These are phyloP conservation scores for Coemansia umbellata DNA, from an alignment of 192 early-diverging fungal genomes.

Conservation along the genomic window DNA sequence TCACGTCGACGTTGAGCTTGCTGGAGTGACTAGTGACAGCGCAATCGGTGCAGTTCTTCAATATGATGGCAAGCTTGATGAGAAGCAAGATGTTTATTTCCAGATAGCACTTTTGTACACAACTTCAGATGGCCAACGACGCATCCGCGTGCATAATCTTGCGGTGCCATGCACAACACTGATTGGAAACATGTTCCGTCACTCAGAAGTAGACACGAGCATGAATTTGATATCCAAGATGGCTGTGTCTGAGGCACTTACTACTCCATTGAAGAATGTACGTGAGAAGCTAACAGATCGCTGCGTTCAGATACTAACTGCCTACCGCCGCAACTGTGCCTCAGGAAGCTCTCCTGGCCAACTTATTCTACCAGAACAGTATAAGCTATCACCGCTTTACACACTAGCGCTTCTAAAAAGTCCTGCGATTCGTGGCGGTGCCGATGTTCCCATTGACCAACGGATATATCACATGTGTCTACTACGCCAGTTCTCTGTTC, in stretches of 20 bases:
- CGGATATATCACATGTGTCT: conserved; percentile 76
- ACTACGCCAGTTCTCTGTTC: conserved; percentile 71
- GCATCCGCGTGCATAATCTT: conserved; percentile 91
- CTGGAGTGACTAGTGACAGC: conserved; percentile 81
- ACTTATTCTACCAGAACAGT: conserved; percentile 93
- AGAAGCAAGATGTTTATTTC: conserved; percentile 76
- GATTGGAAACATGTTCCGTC: conserved; percentile 80
- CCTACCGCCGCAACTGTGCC: conserved; percentile 92
- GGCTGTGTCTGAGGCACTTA: conserved; percentile 70
- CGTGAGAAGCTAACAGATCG: conserved; percentile 79
- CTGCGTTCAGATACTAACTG: conserved; percentile 82
- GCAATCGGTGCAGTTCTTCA: conserved; percentile 77
- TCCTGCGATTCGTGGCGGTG: conserved; percentile 71
- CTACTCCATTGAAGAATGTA: conserved; percentile 66
- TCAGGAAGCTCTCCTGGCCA: conserved; percentile 84
- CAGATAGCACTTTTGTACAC: conserved; percentile 96
- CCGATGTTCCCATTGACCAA: conserved; percentile 72
- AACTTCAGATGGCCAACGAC: conserved; percentile 76
- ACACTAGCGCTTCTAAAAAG: conserved; percentile 80
- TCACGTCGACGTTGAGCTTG: conserved; percentile 87
- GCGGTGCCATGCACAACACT: conserved; percentile 68
- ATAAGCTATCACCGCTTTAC: conserved; percentile 90
- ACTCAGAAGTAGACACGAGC: conserved; percentile 88
- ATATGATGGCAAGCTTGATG: conserved; percentile 88
- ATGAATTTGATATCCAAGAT: conserved; percentile 80